Percentiles rank a stretch among this genome's conserved stretches.
phyloP scores from a whole-genome alignment of 768 basidiomycete species.

The Lactarius quietus region DNA sequence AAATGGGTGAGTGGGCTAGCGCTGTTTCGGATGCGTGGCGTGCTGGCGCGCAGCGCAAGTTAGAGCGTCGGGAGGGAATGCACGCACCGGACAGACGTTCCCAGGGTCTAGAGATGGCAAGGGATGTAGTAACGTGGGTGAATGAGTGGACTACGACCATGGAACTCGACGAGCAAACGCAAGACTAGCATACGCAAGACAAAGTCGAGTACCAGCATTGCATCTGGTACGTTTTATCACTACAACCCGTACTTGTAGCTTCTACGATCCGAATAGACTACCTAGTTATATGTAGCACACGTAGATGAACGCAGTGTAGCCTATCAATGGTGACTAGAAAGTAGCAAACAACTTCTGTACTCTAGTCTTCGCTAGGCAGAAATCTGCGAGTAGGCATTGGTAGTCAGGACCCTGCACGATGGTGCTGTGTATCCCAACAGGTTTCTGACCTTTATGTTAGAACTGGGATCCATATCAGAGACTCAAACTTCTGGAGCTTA shows the following conservation, averaged over 20 bases:
- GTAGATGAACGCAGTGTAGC: neutral
- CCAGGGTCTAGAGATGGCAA: slow-evolving; percentile 47
- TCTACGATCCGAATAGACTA: neutral
- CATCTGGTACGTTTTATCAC: neutral
- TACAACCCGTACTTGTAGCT: neutral
- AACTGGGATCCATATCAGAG: no score
- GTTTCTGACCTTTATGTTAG: no score
- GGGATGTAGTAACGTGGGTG: slow-evolving; percentile 50
- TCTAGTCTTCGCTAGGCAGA: no score
- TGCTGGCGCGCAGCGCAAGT: slow-evolving; percentile 47
- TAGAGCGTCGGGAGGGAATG: slow-evolving; percentile 43
- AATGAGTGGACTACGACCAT: slow-evolving; percentile 28
- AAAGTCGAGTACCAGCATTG: neutral
- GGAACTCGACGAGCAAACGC: slow-evolving; percentile 1
- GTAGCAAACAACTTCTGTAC: neutral
- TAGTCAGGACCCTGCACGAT: no score
- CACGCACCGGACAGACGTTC: slow-evolving; percentile 39
- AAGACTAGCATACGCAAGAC: neutral
- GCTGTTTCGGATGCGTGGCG: slow-evolving; percentile 56
- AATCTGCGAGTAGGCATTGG: no score
- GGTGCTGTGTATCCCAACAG: no score
- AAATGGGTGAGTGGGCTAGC: slow-evolving; percentile 68
- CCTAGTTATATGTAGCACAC: no score
- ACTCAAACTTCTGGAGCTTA: no score
- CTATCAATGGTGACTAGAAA: neutral